These are phyloP conservation scores for Geranium rotundifolium DNA, from an alignment of 345 rosid genomes.

Conservation along the genomic window DNA sequence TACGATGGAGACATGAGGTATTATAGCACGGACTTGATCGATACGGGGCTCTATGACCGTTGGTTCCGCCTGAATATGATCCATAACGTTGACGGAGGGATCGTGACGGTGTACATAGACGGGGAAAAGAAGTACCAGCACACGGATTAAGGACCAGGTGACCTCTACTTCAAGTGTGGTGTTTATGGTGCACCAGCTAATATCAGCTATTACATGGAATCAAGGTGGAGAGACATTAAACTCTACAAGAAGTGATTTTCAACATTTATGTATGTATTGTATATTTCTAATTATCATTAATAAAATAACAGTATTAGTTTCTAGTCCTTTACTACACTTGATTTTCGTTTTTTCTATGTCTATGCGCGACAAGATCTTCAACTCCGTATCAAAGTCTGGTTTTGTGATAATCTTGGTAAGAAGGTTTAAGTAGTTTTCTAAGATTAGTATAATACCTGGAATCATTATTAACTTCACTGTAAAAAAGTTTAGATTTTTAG, in stretches of 20 bases:
- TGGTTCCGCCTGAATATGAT: constrained; percentile 34
- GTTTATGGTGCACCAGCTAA: constrained; percentile 21
- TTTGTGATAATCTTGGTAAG: no score
- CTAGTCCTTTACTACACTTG: no score
- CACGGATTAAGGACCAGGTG: constrained; percentile 13
- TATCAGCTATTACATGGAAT: constrained; percentile 28
- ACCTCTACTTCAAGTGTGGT: constrained; percentile 29
- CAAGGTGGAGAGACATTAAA: constrained; percentile 30
- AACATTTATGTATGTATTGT: no score
- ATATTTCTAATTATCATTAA: no score
- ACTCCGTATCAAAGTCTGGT: no score
- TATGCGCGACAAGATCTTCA: no score
- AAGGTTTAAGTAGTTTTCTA: no score
- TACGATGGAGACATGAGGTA: constrained; percentile 23
- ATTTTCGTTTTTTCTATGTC: no score
- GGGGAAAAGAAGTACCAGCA: constrained; percentile 15
- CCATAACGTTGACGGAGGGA: constrained; percentile 26
- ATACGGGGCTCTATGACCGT: constrained; percentile 14
- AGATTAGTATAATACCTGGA: no score
- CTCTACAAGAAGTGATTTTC: constrained; percentile 17
- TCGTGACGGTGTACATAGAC: constrained; percentile 14
- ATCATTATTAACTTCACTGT: no score
- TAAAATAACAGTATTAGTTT: no score
- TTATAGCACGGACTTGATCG: constrained; percentile 15
- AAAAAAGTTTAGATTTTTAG: no score